Conservation (phyloP, 306 rosid genomes). For the Vicia sativa region DNA sequence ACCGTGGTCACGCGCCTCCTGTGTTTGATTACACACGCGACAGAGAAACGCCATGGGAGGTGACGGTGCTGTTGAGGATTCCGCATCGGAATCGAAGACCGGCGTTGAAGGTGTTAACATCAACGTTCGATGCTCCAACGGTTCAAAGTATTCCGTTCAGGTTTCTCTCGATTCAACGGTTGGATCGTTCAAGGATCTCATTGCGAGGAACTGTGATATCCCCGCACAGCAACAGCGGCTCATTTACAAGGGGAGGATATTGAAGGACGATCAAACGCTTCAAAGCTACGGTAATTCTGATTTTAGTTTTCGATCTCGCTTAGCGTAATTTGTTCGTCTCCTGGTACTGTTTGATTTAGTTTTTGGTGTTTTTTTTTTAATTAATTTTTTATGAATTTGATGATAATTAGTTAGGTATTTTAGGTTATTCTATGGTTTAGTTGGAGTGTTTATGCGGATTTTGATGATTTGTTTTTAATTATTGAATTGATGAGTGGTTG, state of each 20-base stretch:
- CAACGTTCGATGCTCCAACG: conserved; percentile 74
- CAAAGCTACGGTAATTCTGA: conserved; percentile 63
- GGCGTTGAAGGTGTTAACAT: conserved; percentile 44
- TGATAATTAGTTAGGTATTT: conserved; percentile 6
- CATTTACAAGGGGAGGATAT: conserved; percentile 87
- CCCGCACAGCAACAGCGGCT: conserved; percentile 78
- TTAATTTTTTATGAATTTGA: conserved; percentile 17
- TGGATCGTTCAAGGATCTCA: conserved; percentile 59
- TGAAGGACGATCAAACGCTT: conserved; percentile 81
- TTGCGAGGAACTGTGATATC: conserved; percentile 60
- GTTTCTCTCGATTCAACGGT: conserved; percentile 61
- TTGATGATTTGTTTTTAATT: conserved; percentile 3
- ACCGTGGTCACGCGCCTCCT: conserved; percentile 38
- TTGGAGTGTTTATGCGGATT: conserved; percentile 5
- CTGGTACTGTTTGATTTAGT: conserved; percentile 3
- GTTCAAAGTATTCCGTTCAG: conserved; percentile 65
- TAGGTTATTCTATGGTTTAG: background rate
- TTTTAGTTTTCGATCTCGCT: conserved; percentile 39
- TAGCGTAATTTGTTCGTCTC: background rate
- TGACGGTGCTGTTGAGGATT: conserved; percentile 49
- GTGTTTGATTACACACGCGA: no score
- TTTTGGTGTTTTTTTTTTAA: background rate
- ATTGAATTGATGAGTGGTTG: background rate
- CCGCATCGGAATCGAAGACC: conserved; percentile 38
- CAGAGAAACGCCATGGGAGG: conserved; percentile 47